Base-by-base conservation (phyloP, 306 rosid species). In the Begonia peltatifolia region DNA sequence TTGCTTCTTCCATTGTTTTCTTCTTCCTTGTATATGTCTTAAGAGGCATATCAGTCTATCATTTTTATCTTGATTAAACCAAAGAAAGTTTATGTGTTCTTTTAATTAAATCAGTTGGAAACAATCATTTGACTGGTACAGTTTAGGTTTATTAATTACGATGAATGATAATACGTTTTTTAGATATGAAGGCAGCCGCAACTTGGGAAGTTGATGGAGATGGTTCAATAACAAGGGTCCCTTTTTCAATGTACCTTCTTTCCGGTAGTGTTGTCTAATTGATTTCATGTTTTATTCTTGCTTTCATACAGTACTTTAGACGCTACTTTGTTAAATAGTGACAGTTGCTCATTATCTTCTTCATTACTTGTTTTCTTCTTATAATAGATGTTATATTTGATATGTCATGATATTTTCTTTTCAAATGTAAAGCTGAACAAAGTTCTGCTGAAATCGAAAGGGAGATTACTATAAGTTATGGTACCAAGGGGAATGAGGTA, bases 401-500 rank as follows among this genome's bases (percentile, higher is more conserved):
- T 42, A 9, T 9, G 46, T 42, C 12, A 12, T 42, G 46, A 42
- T 42, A 42, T 9, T 42, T 9, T 42, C 12, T 42, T 42, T 42
- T 12, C 54, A 46, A 68, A 42, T 64, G 73, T 62, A 48, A 79
- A 90, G 99, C 86, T 56, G 72, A 62, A 20, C 84, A 75, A 66
- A 80, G 70, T 58, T 67, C 79, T 64, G 68, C 65, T 50, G 74
- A 67, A 63, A 61, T 53, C 20, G 79, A 42, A 43, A 74, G 20
- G 71, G 93, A 90, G 70, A 84, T 90, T 68, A 69, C 81, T 69
- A 86, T 90, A 61, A 86, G 99, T 51, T 86, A 90, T 49, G 94
- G 95, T 59, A 71, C 75, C 86, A 90, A 90, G 64, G 99, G 95
- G 51, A 86, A 83, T 56, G 95, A 86, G 99, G 99, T 90, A 81